Base-by-base conservation (phyloP, 805 yeast species). In the Metschnikowia matae region DNA sequence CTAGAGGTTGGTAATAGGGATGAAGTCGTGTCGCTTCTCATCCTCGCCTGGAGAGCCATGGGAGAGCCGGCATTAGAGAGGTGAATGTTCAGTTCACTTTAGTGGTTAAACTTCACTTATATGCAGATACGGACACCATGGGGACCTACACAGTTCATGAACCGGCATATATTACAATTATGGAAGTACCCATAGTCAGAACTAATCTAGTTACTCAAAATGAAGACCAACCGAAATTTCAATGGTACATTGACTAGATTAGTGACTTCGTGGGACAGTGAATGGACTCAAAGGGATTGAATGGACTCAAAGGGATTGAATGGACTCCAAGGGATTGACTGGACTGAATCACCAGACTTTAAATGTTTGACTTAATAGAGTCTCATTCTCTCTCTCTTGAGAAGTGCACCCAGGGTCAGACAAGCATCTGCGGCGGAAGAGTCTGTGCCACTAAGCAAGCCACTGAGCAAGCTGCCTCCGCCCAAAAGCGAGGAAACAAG, bases 1-100 rank as follows among this genome's bases (percentile, higher is more conserved):
- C 20, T 18, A 18, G 20, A 23, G 26, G n/a, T 46, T 40, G n/a
- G 45, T 20, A 15, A 36, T 17, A 8, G 35, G 17, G 20, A 31
- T 21, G 7, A 20, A 26, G 34, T 23, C 37, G 18, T 18, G 35
- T 21, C 46, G 41, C 17, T 40, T 48, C 31, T 48, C 46, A 5
- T n/a, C n/a, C n/a, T n/a, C n/a, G 23, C 31, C 20, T 36, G 20
- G 20, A 6, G 18, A 11, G 29, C 40, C 32, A 53, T 38, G 2
- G 56, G 54, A 15, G 52, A 26, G 26, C 54, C 52, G 31, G 50
- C 48, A n/a, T n/a, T n/a, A n/a, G n/a, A n/a, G n/a, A n/a, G n/a
- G n/a, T n/a, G n/a, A n/a, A n/a, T n/a, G n/a, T n/a, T n/a, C n/a
- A n/a, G n/a, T n/a, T n/a, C n/a, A n/a, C n/a, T n/a, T n/a, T n/a